A percentile compares a stretch with the other conserved stretches of the same genome.
These are phyloP conservation scores for Claviceps monticola DNA, from an alignment of 2,329 filamentous ascomycete genomes.

Conservation along the genomic window DNA sequence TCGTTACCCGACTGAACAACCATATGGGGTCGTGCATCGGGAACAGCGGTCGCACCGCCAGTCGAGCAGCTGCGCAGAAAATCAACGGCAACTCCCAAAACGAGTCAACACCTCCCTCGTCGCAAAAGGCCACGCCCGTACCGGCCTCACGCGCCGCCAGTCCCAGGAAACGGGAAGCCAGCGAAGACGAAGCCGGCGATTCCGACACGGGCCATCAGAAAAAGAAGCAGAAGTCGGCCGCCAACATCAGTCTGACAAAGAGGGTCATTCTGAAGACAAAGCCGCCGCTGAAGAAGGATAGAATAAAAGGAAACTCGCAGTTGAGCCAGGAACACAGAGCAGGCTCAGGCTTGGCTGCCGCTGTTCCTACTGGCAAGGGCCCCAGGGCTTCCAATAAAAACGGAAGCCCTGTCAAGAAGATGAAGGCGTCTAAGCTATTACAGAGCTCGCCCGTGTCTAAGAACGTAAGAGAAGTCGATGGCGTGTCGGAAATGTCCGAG, in stretches of 20 bases:
- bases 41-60: slow-evolving; percentile 49
- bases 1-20: slow-evolving; percentile 51
- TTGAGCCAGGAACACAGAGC: slow-evolving; percentile 35
- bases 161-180: slow-evolving; percentile 42
- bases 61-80: slow-evolving; percentile 47
- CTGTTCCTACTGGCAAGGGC: slow-evolving; percentile 6
- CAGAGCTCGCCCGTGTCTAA: slow-evolving; percentile 36
- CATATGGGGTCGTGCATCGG: slow-evolving; percentile 57
- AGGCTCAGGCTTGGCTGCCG: slow-evolving; percentile 14
- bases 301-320: slow-evolving; percentile 35
- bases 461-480: slow-evolving; percentile 34
- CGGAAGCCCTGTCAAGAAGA: slow-evolving; percentile 28
- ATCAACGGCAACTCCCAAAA: slow-evolving; percentile 43
- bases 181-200: slow-evolving; percentile 38
- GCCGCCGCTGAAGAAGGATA: slow-evolving; percentile 37
- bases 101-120: slow-evolving; percentile 45
- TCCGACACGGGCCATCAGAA: slow-evolving; percentile 40
- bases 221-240: slow-evolving; percentile 39
- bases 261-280: slow-evolving; percentile 44
- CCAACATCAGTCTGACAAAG: slow-evolving; percentile 26
- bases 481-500: slow-evolving; percentile 42
- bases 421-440: slow-evolving; percentile 32
- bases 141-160: slow-evolving; percentile 40
- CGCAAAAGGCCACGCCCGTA: slow-evolving; percentile 47
- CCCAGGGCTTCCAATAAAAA: slow-evolving; percentile 23